These are phyloP conservation scores for Aspergillus indologenus DNA, from an alignment of 495 filamentous ascomycete genomes.

Conservation along the genomic window DNA sequence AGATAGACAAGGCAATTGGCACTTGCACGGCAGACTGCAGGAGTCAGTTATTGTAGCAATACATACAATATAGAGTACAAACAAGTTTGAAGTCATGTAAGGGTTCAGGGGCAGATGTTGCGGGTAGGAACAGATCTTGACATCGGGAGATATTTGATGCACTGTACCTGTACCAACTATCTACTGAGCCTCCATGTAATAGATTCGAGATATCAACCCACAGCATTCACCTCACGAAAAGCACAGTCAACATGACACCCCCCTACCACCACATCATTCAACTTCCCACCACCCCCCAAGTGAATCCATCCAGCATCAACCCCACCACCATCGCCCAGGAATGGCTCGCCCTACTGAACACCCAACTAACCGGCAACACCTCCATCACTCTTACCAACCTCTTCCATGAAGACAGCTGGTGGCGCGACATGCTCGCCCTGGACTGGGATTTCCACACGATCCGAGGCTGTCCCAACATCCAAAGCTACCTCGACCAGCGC, in stretches of 20 bases:
- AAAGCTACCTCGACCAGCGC: conserved; percentile 40
- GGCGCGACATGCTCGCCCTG: conserved; percentile 60
- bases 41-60: too few species aligned
- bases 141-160: too few species aligned
- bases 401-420: conserved; percentile 58
- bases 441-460: conserved; percentile 58
- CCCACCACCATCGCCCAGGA: conserved; percentile 25
- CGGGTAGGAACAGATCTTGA: too few species aligned
- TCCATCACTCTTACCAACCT: conserved; percentile 24
- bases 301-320: neutral
- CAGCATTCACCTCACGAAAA: too few species aligned
- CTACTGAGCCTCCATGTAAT: too few species aligned
- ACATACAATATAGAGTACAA: too few species aligned
- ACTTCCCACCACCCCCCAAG: neutral
- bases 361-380: conserved; percentile 19
- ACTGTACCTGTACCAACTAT: too few species aligned
- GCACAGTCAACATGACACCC: neutral
- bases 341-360: conserved; percentile 34
- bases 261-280: neutral
- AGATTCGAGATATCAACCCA: too few species aligned
- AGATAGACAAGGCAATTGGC: too few species aligned
- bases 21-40: too few species aligned
- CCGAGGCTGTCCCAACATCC: conserved; percentile 47
- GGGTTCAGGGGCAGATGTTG: too few species aligned
- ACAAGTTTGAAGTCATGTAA: too few species aligned